Conservation (phyloP, 331 rosid genomes). For the Quercus tomentella region DNA sequence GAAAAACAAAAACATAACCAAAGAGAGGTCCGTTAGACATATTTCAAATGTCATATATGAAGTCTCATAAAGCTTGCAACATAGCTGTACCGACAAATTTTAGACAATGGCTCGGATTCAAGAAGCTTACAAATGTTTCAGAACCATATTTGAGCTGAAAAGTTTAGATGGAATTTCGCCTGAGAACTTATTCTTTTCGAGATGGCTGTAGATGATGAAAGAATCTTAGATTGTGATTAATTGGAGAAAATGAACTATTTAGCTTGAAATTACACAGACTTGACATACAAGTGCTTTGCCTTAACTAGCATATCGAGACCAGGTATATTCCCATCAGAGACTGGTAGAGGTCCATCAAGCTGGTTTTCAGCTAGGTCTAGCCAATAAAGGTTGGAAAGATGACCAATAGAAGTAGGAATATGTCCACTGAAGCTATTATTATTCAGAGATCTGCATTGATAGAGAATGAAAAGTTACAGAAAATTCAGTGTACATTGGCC, state of each 20-base stretch:
- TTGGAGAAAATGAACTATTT: neutral
- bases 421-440: too few species aligned
- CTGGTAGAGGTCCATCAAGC: slow-evolving; percentile 50
- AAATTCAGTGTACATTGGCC: too few species aligned
- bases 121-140: slow-evolving; percentile 58
- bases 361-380: slow-evolving; percentile 48
- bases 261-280: neutral
- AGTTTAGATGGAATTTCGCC: slow-evolving; percentile 51
- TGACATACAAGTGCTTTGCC: slow-evolving; percentile 66
- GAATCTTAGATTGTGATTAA: slow-evolving; percentile 12
- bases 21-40: neutral
- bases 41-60: neutral
- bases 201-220: slow-evolving; percentile 45
- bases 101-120: neutral
- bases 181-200: slow-evolving; percentile 54
- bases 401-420: too few species aligned
- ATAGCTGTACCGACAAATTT: neutral
- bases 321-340: slow-evolving; percentile 34
- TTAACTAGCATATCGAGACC: slow-evolving; percentile 60
- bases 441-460: too few species aligned
- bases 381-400: slow-evolving; percentile 15
- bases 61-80: neutral
- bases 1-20: too few species aligned
- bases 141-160: slow-evolving; percentile 50
- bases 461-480: too few species aligned